Percentiles rank a stretch among this genome's conserved stretches.
These are phyloP conservation scores for Jamesozyma rosinii DNA, from an alignment of 805 yeast species.

Conservation along the genomic window DNA sequence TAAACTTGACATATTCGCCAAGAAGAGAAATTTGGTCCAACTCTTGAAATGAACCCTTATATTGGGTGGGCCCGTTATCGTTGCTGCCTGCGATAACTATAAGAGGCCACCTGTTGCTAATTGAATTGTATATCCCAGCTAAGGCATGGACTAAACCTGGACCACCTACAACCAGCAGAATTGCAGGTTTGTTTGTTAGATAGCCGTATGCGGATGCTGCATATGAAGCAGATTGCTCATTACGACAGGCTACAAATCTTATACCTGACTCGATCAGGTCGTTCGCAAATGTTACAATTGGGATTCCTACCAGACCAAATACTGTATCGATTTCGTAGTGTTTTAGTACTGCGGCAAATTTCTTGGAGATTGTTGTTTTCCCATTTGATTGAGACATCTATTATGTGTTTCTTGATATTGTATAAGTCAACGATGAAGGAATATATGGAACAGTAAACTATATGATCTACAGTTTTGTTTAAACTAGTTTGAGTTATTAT, in stretches of 20 bases:
- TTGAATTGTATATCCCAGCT: constrained; percentile 58
- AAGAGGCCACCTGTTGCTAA: constrained; percentile 55
- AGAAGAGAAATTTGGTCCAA: constrained; percentile 52
- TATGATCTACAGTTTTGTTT: neutral
- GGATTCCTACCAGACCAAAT: constrained; percentile 70
- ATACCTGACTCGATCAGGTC: constrained; percentile 46
- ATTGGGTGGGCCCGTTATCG: constrained; percentile 36
- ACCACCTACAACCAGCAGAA: constrained; percentile 63
- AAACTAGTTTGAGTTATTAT: too few relatives aligned
- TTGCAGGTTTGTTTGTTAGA: constrained; percentile 56
- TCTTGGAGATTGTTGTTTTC: constrained; percentile 3
- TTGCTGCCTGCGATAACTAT: constrained; percentile 55
- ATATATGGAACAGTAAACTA: neutral
- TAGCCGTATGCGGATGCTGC: constrained; percentile 69
- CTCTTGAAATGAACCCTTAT: constrained; percentile 65
- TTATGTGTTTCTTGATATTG: too few relatives aligned
- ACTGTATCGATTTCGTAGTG: constrained; percentile 45
- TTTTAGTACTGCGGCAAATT: constrained; percentile 40
- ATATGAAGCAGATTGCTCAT: constrained; percentile 67
- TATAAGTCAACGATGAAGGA: too few relatives aligned
- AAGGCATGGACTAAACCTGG: constrained; percentile 63
- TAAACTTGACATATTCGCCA: constrained; percentile 41
- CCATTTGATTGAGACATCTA: neutral
- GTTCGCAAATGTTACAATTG: constrained; percentile 63
- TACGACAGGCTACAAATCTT: constrained; percentile 50